phyloP scores from a whole-genome alignment of 768 basidiomycete genomes.

The Amanita exitialis region DNA sequence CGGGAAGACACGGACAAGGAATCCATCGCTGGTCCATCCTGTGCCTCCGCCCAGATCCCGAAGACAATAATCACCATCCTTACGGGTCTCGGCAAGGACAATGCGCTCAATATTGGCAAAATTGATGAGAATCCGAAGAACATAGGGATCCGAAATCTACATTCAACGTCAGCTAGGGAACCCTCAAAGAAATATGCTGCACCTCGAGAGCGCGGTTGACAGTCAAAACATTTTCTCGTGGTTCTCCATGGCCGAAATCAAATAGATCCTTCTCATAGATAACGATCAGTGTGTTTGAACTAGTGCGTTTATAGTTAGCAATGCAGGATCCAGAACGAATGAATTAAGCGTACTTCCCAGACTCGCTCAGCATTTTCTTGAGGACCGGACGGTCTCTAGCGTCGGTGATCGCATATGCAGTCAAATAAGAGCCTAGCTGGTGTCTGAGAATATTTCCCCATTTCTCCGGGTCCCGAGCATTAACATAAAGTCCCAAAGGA shows the following conservation, averaged over 20 bases:
- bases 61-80: slow-evolving; percentile 49
- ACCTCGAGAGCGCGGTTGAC: slow-evolving; percentile 79
- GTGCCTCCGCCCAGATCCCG: slow-evolving; percentile 34
- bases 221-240: slow-evolving; percentile 50
- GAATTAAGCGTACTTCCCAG: slow-evolving; percentile 47
- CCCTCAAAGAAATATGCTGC: background rate
- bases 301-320: slow-evolving; percentile 15
- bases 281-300: slow-evolving; percentile 41
- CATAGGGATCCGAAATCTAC: slow-evolving; percentile 66
- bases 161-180: slow-evolving; percentile 8
- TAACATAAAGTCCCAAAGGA: slow-evolving; percentile 74
- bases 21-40: slow-evolving; percentile 56
- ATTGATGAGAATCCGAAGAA: slow-evolving; percentile 78
- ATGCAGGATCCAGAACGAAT: slow-evolving; percentile 11
- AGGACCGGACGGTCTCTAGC: slow-evolving; percentile 48
- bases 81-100: slow-evolving; percentile 55
- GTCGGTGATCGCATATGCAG: slow-evolving; percentile 69
- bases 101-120: slow-evolving; percentile 58
- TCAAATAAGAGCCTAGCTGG: slow-evolving; percentile 49
- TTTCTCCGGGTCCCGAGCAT: slow-evolving; percentile 48
- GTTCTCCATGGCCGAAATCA: slow-evolving; percentile 71
- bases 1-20: slow-evolving; percentile 56
- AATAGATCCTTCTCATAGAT: slow-evolving; percentile 70
- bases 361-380: slow-evolving; percentile 41
- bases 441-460: slow-evolving; percentile 62